Percentiles rank a stretch among this genome's conserved stretches.
These are phyloP conservation scores for Aphanomyces invadans DNA, from an alignment of 352 stramenopile species.

Conservation along the genomic window DNA sequence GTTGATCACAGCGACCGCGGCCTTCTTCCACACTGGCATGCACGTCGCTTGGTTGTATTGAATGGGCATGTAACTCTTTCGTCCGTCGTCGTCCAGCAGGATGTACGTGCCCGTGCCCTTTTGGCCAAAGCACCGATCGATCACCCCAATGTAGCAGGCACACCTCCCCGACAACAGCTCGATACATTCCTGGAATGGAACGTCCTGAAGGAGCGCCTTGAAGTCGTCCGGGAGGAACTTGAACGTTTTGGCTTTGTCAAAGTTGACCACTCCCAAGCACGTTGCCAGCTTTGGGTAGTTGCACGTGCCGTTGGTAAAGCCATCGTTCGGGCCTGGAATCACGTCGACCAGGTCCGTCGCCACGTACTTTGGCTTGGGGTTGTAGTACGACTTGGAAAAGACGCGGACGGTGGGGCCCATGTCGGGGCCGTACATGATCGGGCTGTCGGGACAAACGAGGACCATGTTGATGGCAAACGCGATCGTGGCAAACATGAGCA, in stretches of 20 bases:
- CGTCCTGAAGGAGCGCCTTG: not conserved
- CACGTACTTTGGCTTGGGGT: conserved; percentile 7
- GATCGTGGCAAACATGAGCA: conserved; percentile 26
- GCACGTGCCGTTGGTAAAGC: conserved; percentile 36
- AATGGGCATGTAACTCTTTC: conserved; percentile 26
- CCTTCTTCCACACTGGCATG: conserved; percentile 16
- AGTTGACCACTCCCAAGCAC: conserved; percentile 44
- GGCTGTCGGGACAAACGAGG: conserved; percentile 25
- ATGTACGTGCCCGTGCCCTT: conserved; percentile 31
- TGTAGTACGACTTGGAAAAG: conserved; percentile 22
- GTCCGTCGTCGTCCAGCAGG: conserved; percentile 29
- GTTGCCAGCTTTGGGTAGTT: conserved; percentile 58
- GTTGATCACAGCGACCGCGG: conserved; percentile 13
- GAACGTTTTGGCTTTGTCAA: conserved; percentile 11
- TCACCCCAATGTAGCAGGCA: conserved; percentile 15
- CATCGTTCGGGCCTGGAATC: conserved; percentile 1
- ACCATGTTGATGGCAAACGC: conserved; percentile 30
- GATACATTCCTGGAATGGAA: conserved; percentile 15
- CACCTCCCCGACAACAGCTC: conserved; percentile 17
- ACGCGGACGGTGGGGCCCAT: not conserved
- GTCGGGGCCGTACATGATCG: conserved; percentile 28
- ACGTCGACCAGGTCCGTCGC: not conserved
- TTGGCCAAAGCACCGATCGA: conserved; percentile 22
- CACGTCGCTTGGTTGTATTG: conserved; percentile 20
- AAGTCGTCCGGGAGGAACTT: conserved; percentile 14